A percentile compares a stretch with the other conserved stretches of the same genome.
phyloP scores from a whole-genome alignment of 345 rosid genomes.

The Camelina hispida region DNA sequence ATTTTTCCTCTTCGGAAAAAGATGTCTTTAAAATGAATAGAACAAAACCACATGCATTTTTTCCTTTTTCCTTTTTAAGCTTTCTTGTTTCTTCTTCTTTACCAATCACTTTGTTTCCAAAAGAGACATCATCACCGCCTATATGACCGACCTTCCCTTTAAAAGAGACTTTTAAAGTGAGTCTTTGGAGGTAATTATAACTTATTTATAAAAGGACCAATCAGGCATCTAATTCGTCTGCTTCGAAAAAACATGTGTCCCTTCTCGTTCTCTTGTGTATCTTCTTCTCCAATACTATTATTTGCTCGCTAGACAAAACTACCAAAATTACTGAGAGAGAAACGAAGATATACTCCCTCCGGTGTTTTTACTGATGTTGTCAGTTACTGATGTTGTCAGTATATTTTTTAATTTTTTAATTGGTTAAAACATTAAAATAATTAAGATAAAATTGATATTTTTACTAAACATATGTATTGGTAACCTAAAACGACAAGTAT shows the following conservation, averaged over 20 bases:
- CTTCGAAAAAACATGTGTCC: background rate
- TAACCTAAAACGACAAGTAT: no score
- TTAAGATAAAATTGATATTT: no score
- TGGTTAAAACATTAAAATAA: no score
- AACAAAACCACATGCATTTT: slow-evolving; percentile 35
- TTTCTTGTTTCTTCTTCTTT: slow-evolving; percentile 11
- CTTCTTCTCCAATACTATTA: no score
- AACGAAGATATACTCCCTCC: no score
- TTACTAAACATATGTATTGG: no score
- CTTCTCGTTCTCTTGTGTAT: no score
- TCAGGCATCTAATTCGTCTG: background rate
- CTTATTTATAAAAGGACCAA: background rate
- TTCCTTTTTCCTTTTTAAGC: slow-evolving; percentile 6
- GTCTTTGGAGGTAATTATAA: background rate
- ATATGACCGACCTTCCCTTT: background rate
- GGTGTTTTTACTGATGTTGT: no score
- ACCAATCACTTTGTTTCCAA: slow-evolving; percentile 14
- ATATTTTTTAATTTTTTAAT: no score
- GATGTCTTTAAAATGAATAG: background rate
- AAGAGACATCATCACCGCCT: slow-evolving; percentile 18
- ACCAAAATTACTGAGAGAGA: background rate
- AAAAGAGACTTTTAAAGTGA: background rate
- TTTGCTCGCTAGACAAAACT: background rate
- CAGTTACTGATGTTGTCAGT: no score
- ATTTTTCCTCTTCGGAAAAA: background rate